These are phyloP conservation scores for Leishmania gerbilli DNA, from an alignment of 208 protist genomes.

Conservation along the genomic window DNA sequence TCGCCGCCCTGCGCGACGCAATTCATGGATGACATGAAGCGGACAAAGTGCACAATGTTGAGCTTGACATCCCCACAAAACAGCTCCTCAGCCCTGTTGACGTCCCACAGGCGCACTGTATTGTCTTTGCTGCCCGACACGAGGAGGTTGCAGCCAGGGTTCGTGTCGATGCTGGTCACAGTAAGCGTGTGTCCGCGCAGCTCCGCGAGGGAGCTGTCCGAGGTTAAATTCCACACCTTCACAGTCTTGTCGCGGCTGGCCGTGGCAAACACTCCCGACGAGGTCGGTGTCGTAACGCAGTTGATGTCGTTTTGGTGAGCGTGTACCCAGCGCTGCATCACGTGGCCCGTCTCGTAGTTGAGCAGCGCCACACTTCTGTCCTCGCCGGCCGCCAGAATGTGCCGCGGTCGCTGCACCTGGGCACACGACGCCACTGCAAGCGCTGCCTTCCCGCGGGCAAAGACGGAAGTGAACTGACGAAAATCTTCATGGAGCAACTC, in stretches of 20 bases:
- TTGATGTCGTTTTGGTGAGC: constrained; percentile 67
- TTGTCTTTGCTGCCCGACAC: constrained; percentile 83
- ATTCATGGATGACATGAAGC: constrained; percentile 54
- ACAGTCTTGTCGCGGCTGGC: constrained; percentile 61
- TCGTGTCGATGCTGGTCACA: constrained; percentile 55
- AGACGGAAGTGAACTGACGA: constrained; percentile 58
- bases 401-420: constrained; percentile 36
- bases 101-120: constrained; percentile 77
- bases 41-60: constrained; percentile 77
- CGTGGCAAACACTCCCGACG: constrained; percentile 55
- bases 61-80: constrained; percentile 70
- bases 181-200: constrained; percentile 63
- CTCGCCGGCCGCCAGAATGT: constrained; percentile 59
- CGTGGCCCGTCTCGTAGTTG: constrained; percentile 71
- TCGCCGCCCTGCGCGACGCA: constrained; percentile 76
- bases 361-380: constrained; percentile 61
- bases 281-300: constrained; percentile 50
- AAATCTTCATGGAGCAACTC: constrained; percentile 43
- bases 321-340: constrained; percentile 50
- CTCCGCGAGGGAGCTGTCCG: constrained; percentile 37
- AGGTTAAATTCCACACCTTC: constrained; percentile 65
- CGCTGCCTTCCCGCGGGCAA: constrained; percentile 31
- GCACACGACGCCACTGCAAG: constrained; percentile 65
- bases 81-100: constrained; percentile 51
- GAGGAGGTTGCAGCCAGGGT: constrained; percentile 27